A percentile compares a stretch with the other conserved stretches of the same genome.
Evolutionary conservation across 345 rosid species (phyloP).

Genomic region (Draba incana): DNA sequence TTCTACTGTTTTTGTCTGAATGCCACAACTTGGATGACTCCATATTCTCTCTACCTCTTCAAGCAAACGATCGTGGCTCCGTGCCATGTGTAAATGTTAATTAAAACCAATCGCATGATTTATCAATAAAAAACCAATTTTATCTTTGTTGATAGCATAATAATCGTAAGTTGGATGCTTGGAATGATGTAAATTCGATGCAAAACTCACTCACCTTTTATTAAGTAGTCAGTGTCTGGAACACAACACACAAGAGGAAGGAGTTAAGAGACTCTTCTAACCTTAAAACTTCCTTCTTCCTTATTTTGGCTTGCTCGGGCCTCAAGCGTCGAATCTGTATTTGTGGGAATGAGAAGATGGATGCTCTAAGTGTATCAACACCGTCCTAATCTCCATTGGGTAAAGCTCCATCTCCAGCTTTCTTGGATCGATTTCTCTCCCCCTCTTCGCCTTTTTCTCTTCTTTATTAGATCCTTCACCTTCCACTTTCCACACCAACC

Average conservation of each 20-base stretch:
- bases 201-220: slow-evolving; percentile 35
- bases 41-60: slow-evolving; percentile 13
- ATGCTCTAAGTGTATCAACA: slow-evolving; percentile 51
- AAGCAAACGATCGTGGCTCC: slow-evolving; percentile 36
- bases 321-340: slow-evolving; percentile 28
- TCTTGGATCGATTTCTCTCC: slow-evolving; percentile 63
- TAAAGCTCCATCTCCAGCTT: slow-evolving; percentile 71
- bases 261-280: slow-evolving; percentile 15
- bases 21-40: slow-evolving; percentile 33
- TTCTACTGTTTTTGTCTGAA: slow-evolving; percentile 37
- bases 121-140: slow-evolving; percentile 12
- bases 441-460: slow-evolving; percentile 55
- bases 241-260: slow-evolving; percentile 15
- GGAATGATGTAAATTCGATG: slow-evolving; percentile 7
- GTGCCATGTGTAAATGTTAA: slow-evolving; percentile 44
- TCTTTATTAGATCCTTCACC: slow-evolving; percentile 43
- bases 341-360: slow-evolving; percentile 26
- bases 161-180: slow-evolving; percentile 3
- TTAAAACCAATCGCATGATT: slow-evolving; percentile 29
- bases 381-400: slow-evolving; percentile 89
- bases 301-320: slow-evolving; percentile 2
- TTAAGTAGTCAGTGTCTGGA: slow-evolving; percentile 24
- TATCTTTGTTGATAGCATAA: slow-evolving; percentile 27
- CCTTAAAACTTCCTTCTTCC: slow-evolving; percentile 19
- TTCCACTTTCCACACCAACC: slow-evolving; percentile 75